A percentile compares a stretch with the other conserved stretches of the same genome.
Evolutionary conservation across 2,329 filamentous ascomycete species (phyloP).

Genomic region (Fusarium guadeloupense): DNA sequence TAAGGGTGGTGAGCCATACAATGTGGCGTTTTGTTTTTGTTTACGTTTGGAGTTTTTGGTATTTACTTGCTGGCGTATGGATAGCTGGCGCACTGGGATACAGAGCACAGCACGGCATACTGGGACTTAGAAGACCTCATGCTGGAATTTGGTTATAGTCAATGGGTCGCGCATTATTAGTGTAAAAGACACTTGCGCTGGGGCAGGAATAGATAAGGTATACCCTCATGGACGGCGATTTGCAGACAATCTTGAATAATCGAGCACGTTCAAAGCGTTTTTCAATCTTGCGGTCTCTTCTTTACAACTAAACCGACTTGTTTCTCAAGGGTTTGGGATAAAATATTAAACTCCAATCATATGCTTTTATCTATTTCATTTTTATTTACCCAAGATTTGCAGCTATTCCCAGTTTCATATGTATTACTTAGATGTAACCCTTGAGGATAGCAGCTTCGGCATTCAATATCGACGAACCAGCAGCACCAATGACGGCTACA

Average conservation of each 20-base stretch:
- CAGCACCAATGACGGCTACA: conserved; percentile 87
- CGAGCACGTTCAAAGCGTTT: conserved; percentile 8
- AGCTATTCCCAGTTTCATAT: neutral
- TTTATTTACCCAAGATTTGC: conserved; percentile 5
- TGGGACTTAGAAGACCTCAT: conserved; percentile 22
- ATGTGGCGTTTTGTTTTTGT: conserved; percentile 29
- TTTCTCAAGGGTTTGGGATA: neutral
- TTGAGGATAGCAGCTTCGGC: conserved; percentile 92
- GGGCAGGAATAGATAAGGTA: conserved; percentile 27
- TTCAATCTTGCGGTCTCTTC: neutral
- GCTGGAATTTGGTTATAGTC: conserved; percentile 22
- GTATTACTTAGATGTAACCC: conserved; percentile 71
- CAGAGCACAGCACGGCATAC: conserved; percentile 26
- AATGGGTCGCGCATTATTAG: conserved; percentile 12
- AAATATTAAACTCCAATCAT: conserved; percentile 3
- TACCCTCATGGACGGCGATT: conserved; percentile 32
- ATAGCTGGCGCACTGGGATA: conserved; percentile 15
- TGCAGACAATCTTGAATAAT: conserved; percentile 25
- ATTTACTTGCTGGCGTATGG: conserved; percentile 20
- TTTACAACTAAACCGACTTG: no score
- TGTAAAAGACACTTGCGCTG: conserved; percentile 18
- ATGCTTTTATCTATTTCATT: conserved; percentile 5
- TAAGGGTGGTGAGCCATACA: conserved; percentile 9
- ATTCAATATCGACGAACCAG: conserved; percentile 95
- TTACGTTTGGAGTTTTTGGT: conserved; percentile 25